Evolutionary conservation across 768 basidiomycete genomes (phyloP), one percentile per base, ranked within the genome.

Genomic region (Rhodotorula sphaerocarpa): DNA sequence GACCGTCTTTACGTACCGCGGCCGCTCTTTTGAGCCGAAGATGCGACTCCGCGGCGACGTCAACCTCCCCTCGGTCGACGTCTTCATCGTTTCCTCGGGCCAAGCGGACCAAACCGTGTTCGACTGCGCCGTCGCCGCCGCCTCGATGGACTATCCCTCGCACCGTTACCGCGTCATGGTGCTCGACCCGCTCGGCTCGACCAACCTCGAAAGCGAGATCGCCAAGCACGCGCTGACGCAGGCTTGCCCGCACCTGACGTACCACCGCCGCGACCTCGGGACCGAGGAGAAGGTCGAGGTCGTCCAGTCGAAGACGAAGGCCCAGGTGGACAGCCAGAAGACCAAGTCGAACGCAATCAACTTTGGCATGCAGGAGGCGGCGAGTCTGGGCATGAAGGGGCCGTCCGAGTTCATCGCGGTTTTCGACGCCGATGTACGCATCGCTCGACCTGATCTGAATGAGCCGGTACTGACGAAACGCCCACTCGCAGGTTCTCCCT

Each of bases 121-220:
- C 45, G 71, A 72, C 50, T 67, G 67, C 54, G 66, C 69, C 34
- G 67, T 70, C 48, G 66, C 71, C 27, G 67, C 70, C 23, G 67
- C 71, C 5, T 63, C 65, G 23, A 66, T 72, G 47, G 71, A 72
- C 57, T 72, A 70, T 60, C 70, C 71, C 6, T 45, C 70, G 15
- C 70, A 72, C 59, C 65, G 67, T 23, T 68, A 69, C 56, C 63
- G 71, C 25, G 69, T 72, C 36, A 66, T 72, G 57, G 71, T 72
- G 15, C 66, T 72, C 53, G 71, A 72, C 60, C 63, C 70, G 20
- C 59, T 55, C 28, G 60, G 45, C 15, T 65, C 62, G 5, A 34
- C 39, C 28, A 57, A 39, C 18, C 63, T 72, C 52, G 47, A 70
- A 46, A 50, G 51, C 30, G 45, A 50, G 33, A 42, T 72, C 31